Evolutionary conservation across 352 stramenopile genomes (phyloP).

Genomic region (Phytophthora lateralis): DNA sequence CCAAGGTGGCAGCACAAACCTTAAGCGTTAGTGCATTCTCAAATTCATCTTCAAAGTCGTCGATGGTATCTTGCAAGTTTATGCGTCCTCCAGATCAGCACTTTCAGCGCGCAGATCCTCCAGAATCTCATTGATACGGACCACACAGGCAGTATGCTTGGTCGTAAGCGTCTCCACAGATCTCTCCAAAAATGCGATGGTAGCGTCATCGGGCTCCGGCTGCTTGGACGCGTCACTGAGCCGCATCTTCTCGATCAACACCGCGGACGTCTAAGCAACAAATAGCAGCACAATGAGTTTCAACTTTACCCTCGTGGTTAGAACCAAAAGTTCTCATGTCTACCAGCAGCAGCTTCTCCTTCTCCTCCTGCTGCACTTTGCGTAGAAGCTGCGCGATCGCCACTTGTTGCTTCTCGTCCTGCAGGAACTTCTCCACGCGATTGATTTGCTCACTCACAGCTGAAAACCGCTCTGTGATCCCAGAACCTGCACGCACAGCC

Average conservation of each 20-base stretch:
- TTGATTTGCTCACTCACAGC: conserved; percentile 76
- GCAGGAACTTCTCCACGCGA: conserved; percentile 56
- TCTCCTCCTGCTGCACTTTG: conserved; percentile 77
- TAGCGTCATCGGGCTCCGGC: conserved; percentile 50
- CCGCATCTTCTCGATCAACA: conserved; percentile 86
- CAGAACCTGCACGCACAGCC: conserved; percentile 38
- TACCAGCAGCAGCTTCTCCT: conserved; percentile 84
- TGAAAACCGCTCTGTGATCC: conserved; percentile 70
- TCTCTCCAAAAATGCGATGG: conserved; percentile 60
- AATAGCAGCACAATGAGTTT: conserved; percentile 4
- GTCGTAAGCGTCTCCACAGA: conserved; percentile 57
- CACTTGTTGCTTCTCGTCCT: conserved; percentile 37
- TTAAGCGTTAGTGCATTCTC: neutral
- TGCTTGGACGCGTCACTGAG: conserved; percentile 44
- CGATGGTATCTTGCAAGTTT: conserved; percentile 6
- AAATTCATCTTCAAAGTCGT: neutral
- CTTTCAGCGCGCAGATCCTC: conserved; percentile 67
- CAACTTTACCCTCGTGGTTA: neutral
- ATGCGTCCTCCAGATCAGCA: conserved; percentile 49
- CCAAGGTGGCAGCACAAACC: neutral
- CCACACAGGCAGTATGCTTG: conserved; percentile 71
- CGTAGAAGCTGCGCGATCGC: conserved; percentile 65
- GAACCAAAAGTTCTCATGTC: neutral
- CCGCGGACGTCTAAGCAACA: conserved; percentile 64
- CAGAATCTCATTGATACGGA: conserved; percentile 80